Evolutionary conservation across 2,329 filamentous ascomycete genomes (phyloP).

Genomic region (Pseudogymnoascus pannorum): DNA sequence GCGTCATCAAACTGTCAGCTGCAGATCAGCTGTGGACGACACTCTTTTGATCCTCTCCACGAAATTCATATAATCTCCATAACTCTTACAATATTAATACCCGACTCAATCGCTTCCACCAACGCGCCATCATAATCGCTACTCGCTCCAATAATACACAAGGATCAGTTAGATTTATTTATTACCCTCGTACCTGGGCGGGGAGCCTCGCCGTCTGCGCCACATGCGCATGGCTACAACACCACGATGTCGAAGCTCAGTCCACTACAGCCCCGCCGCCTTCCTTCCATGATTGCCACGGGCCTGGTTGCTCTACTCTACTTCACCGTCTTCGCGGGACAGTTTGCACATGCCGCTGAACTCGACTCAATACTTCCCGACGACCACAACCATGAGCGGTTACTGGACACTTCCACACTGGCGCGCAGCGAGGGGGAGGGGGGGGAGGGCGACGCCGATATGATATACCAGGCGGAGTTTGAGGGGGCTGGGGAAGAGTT

Average conservation of each 20-base stretch:
- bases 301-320: constrained; percentile 53
- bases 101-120: neutral
- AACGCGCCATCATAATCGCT: neutral
- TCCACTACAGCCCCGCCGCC: constrained; percentile 64
- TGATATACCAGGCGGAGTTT: constrained; percentile 17
- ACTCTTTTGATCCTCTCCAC: neutral
- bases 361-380: constrained; percentile 35
- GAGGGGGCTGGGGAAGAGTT: neutral
- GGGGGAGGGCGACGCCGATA: constrained; percentile 26
- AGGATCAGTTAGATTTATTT: neutral
- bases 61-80: constrained; percentile 4
- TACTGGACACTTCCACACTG: constrained; percentile 26
- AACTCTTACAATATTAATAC: constrained; percentile 3
- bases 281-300: constrained; percentile 56
- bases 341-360: constrained; percentile 57
- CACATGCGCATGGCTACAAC: constrained; percentile 10
- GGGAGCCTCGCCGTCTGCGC: constrained; percentile 3
- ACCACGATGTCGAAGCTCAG: constrained; percentile 43
- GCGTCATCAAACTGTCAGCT: constrained; percentile 9
- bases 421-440: constrained; percentile 23
- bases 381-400: constrained; percentile 41
- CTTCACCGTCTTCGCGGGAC: constrained; percentile 50
- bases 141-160: neutral
- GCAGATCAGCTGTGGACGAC: neutral
- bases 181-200: neutral